phyloP scores from a whole-genome alignment of 805 yeast species.

The Brettanomyces nanus region DNA sequence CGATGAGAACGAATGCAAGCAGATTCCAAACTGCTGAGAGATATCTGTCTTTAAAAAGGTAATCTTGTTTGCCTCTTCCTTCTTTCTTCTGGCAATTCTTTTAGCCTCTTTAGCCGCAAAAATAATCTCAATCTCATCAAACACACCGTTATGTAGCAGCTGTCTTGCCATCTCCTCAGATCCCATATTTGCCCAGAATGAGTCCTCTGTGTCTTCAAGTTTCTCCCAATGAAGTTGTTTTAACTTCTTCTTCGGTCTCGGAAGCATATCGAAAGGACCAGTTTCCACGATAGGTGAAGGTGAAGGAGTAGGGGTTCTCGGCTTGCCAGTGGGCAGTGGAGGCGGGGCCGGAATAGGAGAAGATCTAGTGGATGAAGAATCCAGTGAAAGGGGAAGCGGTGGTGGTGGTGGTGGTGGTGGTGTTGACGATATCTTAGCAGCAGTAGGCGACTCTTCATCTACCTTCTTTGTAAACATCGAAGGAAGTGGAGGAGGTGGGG shows the following conservation, averaged over 20 bases:
- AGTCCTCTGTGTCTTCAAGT: slow-evolving; percentile 71
- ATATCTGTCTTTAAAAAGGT: slow-evolving; percentile 74
- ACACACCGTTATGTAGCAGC: slow-evolving; percentile 67
- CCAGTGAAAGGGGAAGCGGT: slow-evolving; percentile 28
- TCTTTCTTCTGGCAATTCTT: slow-evolving; percentile 38
- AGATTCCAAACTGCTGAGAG: slow-evolving; percentile 93
- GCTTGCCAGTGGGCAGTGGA: slow-evolving; percentile 16
- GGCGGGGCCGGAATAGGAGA: slow-evolving; percentile 26
- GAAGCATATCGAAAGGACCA: slow-evolving; percentile 40
- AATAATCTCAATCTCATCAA: slow-evolving; percentile 74
- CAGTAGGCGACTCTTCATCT: neutral
- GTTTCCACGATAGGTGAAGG: slow-evolving; percentile 20
- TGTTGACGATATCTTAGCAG: slow-evolving; percentile 21
- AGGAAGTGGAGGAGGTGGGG: slow-evolving; percentile 13
- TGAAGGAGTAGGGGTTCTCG: slow-evolving; percentile 1
- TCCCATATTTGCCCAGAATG: slow-evolving; percentile 75
- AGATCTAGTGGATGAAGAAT: slow-evolving; percentile 14
- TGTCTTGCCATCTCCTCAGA: slow-evolving; percentile 53
- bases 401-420: slow-evolving; percentile 24
- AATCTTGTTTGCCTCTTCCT: slow-evolving; percentile 44
- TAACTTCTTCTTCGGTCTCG: slow-evolving; percentile 66
- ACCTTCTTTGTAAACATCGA: slow-evolving; percentile 1
- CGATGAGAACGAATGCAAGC: slow-evolving; percentile 68
- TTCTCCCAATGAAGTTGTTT: slow-evolving; percentile 98
- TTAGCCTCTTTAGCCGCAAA: slow-evolving; percentile 77